Percentiles rank a stretch among this genome's conserved stretches.
phyloP scores from a whole-genome alignment of 2,329 filamentous ascomycete genomes.

The Zymoseptoria ardabiliae region DNA sequence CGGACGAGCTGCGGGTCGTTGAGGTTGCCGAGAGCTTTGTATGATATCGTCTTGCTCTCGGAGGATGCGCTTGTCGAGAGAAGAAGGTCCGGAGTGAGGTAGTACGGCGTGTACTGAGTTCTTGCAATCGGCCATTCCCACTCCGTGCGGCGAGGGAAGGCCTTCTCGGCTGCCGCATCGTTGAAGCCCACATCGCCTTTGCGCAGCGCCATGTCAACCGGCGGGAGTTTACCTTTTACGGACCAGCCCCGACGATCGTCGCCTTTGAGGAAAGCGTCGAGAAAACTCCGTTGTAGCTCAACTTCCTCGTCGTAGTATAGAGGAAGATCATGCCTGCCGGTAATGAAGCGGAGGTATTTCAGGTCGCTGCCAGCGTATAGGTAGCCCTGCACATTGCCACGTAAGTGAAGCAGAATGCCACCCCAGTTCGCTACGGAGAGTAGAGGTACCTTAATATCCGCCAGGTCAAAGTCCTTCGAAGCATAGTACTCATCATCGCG shows the following conservation, averaged over 20 bases:
- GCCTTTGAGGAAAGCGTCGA: slow-evolving; percentile 64
- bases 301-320: slow-evolving; percentile 67
- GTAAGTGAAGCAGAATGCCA: slow-evolving; percentile 60
- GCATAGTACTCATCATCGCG: slow-evolving; percentile 59
- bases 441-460: slow-evolving; percentile 60
- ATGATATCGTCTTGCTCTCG: slow-evolving; percentile 28
- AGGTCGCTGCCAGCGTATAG: slow-evolving; percentile 55
- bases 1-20: slow-evolving; percentile 46
- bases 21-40: slow-evolving; percentile 52
- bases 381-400: slow-evolving; percentile 62
- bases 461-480: slow-evolving; percentile 57
- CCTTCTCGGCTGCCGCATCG: slow-evolving; percentile 52
- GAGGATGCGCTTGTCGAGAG: slow-evolving; percentile 26
- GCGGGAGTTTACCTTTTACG: slow-evolving; percentile 49
- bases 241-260: slow-evolving; percentile 58
- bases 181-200: slow-evolving; percentile 63
- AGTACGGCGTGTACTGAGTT: slow-evolving; percentile 57
- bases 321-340: slow-evolving; percentile 62
- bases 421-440: slow-evolving; percentile 65
- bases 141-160: slow-evolving; percentile 50
- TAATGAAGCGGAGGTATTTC: slow-evolving; percentile 64
- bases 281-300: slow-evolving; percentile 58
- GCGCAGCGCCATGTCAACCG: slow-evolving; percentile 54
- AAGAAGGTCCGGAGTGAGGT: slow-evolving; percentile 44
- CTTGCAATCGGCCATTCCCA: slow-evolving; percentile 59